Conservation (phyloP, 1,139 yeast genomes). For the Lodderomyces elongisporus region DNA sequence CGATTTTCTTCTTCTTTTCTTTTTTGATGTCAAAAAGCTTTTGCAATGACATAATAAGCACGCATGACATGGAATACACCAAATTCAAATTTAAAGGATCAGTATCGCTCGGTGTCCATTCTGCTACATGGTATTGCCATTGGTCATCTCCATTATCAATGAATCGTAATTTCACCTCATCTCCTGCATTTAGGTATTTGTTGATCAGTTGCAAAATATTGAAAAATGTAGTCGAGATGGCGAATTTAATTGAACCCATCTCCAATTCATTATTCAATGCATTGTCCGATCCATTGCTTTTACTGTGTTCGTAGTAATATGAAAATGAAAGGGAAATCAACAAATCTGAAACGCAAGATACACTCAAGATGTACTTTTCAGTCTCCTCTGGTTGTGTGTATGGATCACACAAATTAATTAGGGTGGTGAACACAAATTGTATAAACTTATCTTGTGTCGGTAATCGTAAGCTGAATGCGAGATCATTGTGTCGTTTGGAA, state of each 20-base stretch:
- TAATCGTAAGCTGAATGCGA: slow-evolving; percentile 17
- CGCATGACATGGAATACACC: slow-evolving; percentile 49
- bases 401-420: slow-evolving; percentile 56
- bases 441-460: slow-evolving; percentile 16
- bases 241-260: slow-evolving; percentile 30
- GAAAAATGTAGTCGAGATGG: slow-evolving; percentile 35
- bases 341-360: slow-evolving; percentile 50
- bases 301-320: slow-evolving; percentile 8
- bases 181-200: slow-evolving; percentile 38
- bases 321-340: slow-evolving; percentile 38
- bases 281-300: too few relatives aligned
- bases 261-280: slow-evolving; percentile 5
- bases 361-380: slow-evolving; percentile 47
- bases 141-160: slow-evolving; percentile 41
- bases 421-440: slow-evolving; percentile 22
- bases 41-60: slow-evolving; percentile 46
- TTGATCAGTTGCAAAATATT: slow-evolving; percentile 40
- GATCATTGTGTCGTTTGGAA: slow-evolving; percentile 19
- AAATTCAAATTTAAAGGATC: slow-evolving; percentile 34
- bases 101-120: slow-evolving; percentile 51
- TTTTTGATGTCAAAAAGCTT: slow-evolving; percentile 39
- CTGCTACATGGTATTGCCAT: slow-evolving; percentile 36
- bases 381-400: slow-evolving; percentile 63
- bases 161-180: slow-evolving; percentile 41
- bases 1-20: too few relatives aligned